Conservation (phyloP, 2,329 filamentous ascomycete species). For the Nigrospora osmanthi region DNA sequence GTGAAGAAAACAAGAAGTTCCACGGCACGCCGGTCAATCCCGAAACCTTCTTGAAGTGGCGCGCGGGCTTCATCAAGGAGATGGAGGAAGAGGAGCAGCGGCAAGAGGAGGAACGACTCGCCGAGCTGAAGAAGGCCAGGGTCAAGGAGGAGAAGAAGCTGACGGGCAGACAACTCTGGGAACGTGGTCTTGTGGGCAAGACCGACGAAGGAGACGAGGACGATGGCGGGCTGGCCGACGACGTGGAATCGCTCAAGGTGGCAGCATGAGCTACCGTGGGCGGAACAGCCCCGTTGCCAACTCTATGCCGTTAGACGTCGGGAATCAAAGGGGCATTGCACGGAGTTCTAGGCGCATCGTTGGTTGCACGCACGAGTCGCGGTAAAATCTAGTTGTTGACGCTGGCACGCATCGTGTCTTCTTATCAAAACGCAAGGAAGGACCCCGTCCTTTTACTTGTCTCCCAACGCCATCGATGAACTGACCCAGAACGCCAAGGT, state of each 20-base stretch:
- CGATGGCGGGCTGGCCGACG: constrained; percentile 46
- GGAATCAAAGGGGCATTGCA: constrained; percentile 1
- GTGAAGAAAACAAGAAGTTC: constrained; percentile 95
- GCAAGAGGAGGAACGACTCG: constrained; percentile 69
- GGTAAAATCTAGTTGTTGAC: neutral
- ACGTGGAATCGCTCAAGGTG: constrained; percentile 66
- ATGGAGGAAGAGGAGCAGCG: constrained; percentile 64
- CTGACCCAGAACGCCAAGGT: constrained; percentile 1
- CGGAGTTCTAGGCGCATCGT: constrained; percentile 4
- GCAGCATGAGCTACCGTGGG: constrained; percentile 32
- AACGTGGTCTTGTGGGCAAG: constrained; percentile 62
- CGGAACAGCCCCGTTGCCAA: neutral
- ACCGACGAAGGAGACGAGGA: constrained; percentile 60
- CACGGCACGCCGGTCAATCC: constrained; percentile 83
- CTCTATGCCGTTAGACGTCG: neutral
- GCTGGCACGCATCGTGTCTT: neutral
- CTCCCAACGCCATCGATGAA: constrained; percentile 2
- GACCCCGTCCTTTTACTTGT: neutral
- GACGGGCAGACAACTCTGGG: constrained; percentile 72
- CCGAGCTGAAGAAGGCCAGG: constrained; percentile 74
- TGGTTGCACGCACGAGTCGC: neutral
- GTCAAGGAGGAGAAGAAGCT: constrained; percentile 67
- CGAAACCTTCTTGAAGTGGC: constrained; percentile 80
- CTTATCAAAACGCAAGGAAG: neutral
- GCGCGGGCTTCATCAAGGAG: constrained; percentile 68